Evolutionary conservation across 2,329 filamentous ascomycete genomes (phyloP), one percentile per base, ranked within the genome.

Genomic region (Phaeosphaeria sp.): DNA sequence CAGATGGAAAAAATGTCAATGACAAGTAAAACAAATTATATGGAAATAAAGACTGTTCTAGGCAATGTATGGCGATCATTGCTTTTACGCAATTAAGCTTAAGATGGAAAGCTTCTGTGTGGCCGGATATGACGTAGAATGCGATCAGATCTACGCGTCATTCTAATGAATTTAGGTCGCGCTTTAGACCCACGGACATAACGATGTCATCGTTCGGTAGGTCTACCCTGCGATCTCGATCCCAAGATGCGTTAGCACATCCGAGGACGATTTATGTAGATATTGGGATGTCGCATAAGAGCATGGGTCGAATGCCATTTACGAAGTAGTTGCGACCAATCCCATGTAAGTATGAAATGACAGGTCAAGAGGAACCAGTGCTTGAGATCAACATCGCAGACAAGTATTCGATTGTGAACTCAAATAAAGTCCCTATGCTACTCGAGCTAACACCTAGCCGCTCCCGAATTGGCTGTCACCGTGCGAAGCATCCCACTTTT

Each of bases 131-230:
- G 51, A 53, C 51, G 51, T 53, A 53, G 43, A 20, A 33, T 8
- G 30, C 13, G 2, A 22, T 17, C 25, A 53, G 21, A 48, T 49
- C 51, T 53, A 53, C 24, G 51, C 51, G 51, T 53, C 51, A 53
- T 53, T 30, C 30, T 42, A 13, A 39, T 39, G 15, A 39, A 39
- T n/a, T 39, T 39, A 39, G 17, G 17, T 39, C 13, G 36, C 36
- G 15, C 36, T n/a, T n/a, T 15, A 39, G 7, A n/a, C 17, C 36
- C 36, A n/a, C 15, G 36, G 36, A n/a, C 13, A 11, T 39, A 4
- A 7, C 13, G 36, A 15, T 39, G 36, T 39, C 36, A n/a, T n/a
- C 15, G 4, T 6, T 39, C 15, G 15, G 36, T 15, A n/a, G 11
- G 17, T 13, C 36, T n/a, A 44, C 18, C 17, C 40, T 43, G 40